Conservation (phyloP, 108 stramenopile species). For the Fistulifera solaris region DNA sequence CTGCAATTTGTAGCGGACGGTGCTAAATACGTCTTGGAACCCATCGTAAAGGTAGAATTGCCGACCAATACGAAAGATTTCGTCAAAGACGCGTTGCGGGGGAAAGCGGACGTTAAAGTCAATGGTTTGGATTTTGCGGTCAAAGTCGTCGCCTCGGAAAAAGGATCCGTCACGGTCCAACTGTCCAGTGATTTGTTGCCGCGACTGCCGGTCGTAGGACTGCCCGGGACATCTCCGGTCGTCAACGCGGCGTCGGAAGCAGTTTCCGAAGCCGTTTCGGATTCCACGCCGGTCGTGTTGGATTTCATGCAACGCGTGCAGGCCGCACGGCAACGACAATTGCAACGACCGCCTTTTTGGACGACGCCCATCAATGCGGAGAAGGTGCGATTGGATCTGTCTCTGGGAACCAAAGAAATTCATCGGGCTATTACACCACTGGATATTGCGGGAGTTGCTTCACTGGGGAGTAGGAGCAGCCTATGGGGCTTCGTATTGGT, state of each 20-base stretch:
- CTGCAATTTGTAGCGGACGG: not conserved
- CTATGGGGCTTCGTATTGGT: not conserved
- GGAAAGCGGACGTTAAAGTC: not conserved
- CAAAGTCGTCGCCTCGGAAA: not conserved
- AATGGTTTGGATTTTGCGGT: constrained; percentile 1
- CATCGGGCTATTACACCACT: not conserved
- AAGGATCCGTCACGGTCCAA: not conserved
- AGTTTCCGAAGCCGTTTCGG: not conserved
- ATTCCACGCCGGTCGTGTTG: not conserved
- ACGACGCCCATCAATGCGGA: not conserved
- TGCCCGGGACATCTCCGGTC: not conserved
- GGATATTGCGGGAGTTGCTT: not conserved
- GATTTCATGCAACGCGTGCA: constrained; percentile 5
- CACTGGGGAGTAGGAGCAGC: not conserved
- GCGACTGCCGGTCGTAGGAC: not conserved
- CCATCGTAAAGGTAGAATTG: not conserved
- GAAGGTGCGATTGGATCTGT: not conserved
- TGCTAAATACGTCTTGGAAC: constrained; percentile 1
- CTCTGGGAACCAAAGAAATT: not conserved
- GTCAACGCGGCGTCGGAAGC: not conserved
- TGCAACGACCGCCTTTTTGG: not conserved
- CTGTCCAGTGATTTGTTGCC: not conserved
- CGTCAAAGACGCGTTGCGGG: not conserved
- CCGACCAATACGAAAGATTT: not conserved
- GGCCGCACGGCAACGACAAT: not conserved